A percentile compares a stretch with the other conserved stretches of the same genome.
These are phyloP conservation scores for Suillus alpinus DNA, from an alignment of 768 basidiomycete species.

Conservation along the genomic window DNA sequence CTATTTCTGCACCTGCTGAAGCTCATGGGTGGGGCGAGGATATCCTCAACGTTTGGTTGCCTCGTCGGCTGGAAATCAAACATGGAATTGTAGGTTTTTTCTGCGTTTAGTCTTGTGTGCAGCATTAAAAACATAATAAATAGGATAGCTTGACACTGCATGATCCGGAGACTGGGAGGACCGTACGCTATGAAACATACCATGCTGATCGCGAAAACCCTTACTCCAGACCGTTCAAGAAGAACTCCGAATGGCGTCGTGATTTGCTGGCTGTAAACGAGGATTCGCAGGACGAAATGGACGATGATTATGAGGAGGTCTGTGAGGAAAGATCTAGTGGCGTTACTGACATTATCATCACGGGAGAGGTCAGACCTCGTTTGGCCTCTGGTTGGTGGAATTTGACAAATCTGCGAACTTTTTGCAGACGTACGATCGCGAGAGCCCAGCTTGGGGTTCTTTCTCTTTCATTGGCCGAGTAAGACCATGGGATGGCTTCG, in stretches of 20 bases:
- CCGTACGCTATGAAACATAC: constrained; percentile 45
- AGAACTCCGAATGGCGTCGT: constrained; percentile 21
- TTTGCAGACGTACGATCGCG: constrained; percentile 39
- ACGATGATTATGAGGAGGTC: constrained; percentile 40
- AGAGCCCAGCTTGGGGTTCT: constrained; percentile 51
- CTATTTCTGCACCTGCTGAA: constrained; percentile 34
- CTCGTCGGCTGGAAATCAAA: constrained; percentile 33
- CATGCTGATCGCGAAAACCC: constrained; percentile 35
- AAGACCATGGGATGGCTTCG: constrained; percentile 49
- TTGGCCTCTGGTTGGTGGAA: background rate
- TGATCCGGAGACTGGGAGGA: constrained; percentile 38
- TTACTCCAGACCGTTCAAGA: constrained; percentile 28
- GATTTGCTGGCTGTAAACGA: constrained; percentile 12
- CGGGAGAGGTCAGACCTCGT: constrained; percentile 42
- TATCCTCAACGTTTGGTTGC: constrained; percentile 49
- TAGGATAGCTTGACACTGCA: constrained; percentile 42
- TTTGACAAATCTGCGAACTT: background rate
- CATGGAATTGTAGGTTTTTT: constrained; percentile 31
- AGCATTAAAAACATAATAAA: background rate
- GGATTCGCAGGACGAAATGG: constrained; percentile 18
- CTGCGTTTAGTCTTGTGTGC: background rate
- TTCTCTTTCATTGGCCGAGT: constrained; percentile 46
- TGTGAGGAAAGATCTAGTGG: constrained; percentile 38
- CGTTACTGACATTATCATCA: constrained; percentile 50
- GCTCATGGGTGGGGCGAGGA: constrained; percentile 37